phyloP scores from a whole-genome alignment of 192 early-diverging fungal species.

The Entomortierella parvispora region DNA sequence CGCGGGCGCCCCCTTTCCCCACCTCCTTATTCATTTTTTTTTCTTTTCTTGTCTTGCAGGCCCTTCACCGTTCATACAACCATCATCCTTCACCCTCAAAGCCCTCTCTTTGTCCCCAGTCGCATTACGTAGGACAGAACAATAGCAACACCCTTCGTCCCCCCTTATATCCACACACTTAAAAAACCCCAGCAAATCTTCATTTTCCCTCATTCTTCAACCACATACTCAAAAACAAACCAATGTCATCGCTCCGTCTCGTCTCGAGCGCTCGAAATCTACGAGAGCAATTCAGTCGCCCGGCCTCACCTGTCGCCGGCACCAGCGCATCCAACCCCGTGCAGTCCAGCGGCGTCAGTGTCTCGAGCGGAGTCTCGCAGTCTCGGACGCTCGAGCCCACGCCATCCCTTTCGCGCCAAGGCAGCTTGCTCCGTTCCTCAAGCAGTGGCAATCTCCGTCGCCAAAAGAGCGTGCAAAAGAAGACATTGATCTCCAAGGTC shows the following conservation, averaged over 20 bases:
- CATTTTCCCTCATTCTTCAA: too few relatives aligned
- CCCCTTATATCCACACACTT: too few relatives aligned
- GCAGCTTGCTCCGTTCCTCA: slow-evolving; percentile 26
- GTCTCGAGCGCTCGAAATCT: slow-evolving; percentile 39
- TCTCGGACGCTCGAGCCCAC: slow-evolving; percentile 23
- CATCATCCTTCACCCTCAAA: too few relatives aligned
- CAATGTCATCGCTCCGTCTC: slow-evolving; percentile 41
- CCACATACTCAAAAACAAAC: not conserved
- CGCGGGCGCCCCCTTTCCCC: too few relatives aligned
- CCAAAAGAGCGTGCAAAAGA: slow-evolving; percentile 34
- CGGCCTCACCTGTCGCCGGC: not conserved
- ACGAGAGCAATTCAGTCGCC: slow-evolving; percentile 29
- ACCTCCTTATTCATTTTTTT: too few relatives aligned
- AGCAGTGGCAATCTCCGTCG: slow-evolving; percentile 28
- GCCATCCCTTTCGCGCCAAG: slow-evolving; percentile 12
- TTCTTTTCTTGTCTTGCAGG: too few relatives aligned
- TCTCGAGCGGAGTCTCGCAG: slow-evolving; percentile 11
- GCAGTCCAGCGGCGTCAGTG: slow-evolving; percentile 15
- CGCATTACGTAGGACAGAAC: too few relatives aligned
- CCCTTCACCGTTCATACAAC: too few relatives aligned
- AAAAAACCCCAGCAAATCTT: too few relatives aligned
- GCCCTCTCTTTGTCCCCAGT: too few relatives aligned
- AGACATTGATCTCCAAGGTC: slow-evolving; percentile 31
- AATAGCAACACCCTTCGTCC: too few relatives aligned
- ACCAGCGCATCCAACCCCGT: not conserved